Percentiles rank a stretch among this genome's conserved stretches.
Evolutionary conservation across 169 alveolate genomes (phyloP).

Genomic region (Neospora caninum): DNA sequence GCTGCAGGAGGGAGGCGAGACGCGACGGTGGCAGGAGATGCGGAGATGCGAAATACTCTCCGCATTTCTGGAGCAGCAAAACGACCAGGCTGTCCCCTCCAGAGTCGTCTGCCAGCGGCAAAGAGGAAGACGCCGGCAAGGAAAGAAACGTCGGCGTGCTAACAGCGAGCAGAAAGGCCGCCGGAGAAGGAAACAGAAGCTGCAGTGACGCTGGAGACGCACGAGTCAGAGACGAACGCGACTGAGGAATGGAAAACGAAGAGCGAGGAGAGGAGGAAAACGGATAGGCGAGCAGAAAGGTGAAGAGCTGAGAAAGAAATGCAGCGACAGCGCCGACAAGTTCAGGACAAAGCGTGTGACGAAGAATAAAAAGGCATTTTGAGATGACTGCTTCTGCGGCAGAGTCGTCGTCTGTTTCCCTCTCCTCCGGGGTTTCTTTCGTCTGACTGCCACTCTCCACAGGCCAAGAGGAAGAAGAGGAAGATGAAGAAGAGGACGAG

Average conservation of each 20-base stretch:
- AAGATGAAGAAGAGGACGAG: not conserved
- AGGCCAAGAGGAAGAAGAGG: not conserved
- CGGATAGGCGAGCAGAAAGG: not conserved
- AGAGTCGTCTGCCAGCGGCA: no score
- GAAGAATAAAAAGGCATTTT: not conserved
- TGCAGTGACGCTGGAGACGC: not conserved
- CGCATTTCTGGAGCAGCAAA: no score
- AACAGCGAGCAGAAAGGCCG: no score
- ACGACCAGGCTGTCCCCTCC: no score
- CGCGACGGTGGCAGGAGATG: no score
- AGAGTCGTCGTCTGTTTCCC: not conserved
- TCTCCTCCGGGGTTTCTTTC: not conserved
- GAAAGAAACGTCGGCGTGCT: no score
- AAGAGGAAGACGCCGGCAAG: no score
- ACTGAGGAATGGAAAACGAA: not conserved
- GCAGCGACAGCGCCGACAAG: conserved; percentile 1
- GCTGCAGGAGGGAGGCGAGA: no score
- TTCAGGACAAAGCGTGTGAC: not conserved
- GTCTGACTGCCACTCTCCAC: not conserved
- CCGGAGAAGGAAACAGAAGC: no score
- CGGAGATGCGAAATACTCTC: no score
- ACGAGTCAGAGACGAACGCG: not conserved
- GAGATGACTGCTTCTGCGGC: not conserved
- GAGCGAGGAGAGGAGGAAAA: not conserved
- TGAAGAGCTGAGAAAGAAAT: not conserved